Conservation (phyloP, 805 yeast species). For the Yarrowia hollandica region DNA sequence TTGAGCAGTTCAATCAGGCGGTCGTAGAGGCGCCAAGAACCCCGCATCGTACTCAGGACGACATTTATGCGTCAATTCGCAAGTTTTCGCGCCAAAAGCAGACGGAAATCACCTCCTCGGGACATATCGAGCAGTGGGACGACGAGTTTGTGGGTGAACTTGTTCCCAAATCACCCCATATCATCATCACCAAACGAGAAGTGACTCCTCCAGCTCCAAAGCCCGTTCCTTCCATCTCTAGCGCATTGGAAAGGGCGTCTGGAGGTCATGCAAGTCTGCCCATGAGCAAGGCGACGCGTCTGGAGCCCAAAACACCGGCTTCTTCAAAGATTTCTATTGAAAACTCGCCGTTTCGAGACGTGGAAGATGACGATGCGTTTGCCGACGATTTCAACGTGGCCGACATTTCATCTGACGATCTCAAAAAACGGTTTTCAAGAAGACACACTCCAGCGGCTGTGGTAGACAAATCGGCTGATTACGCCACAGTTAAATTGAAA, state of each 20-base stretch:
- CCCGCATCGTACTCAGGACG: not conserved
- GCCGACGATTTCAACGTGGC: slow-evolving; percentile 15
- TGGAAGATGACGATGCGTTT: slow-evolving; percentile 13
- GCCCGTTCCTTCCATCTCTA: slow-evolving; percentile 3
- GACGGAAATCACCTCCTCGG: slow-evolving; percentile 9
- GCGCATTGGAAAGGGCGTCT: not conserved
- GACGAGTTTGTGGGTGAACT: slow-evolving; percentile 28
- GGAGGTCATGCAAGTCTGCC: not conserved
- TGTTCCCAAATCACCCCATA: slow-evolving; percentile 17
- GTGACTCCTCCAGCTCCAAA: slow-evolving; percentile 45
- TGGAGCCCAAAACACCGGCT: slow-evolving; percentile 10
- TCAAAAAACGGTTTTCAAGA: slow-evolving; percentile 1
- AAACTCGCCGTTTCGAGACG: slow-evolving; percentile 20
- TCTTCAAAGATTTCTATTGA: slow-evolving; percentile 14
- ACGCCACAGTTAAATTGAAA: slow-evolving; percentile 3
- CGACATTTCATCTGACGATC: slow-evolving; percentile 10
- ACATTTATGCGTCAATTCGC: slow-evolving; percentile 14
- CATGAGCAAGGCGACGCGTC: not conserved
- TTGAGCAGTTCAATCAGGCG: slow-evolving; percentile 27
- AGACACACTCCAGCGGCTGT: not conserved
- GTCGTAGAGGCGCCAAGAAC: slow-evolving; percentile 9
- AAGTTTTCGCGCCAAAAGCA: slow-evolving; percentile 24
- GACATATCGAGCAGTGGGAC: slow-evolving; percentile 25
- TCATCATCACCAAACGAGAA: slow-evolving; percentile 48
- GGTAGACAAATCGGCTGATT: not conserved